Base-by-base conservation (phyloP, 1,284 basidiomycete genomes). In the Ganoderma boninense region DNA sequence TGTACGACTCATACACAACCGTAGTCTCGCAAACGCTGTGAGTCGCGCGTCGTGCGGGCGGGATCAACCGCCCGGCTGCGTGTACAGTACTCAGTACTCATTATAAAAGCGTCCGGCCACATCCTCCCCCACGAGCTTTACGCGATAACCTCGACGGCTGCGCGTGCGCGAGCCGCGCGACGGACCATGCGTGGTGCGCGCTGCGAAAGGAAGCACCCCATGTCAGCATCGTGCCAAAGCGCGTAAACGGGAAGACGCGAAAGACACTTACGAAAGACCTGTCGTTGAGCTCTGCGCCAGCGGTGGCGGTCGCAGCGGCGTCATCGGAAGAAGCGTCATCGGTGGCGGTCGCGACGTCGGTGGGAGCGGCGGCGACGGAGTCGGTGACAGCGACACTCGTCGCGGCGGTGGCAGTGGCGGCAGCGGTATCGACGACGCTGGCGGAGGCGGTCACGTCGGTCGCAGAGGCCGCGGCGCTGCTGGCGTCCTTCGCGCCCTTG, bases 141-240 rank as follows among this genome's bases (percentile, higher is more conserved):
- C 35, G 64, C 64, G 38, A 65, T n/a, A 26, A 57, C 64, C 52
- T 65, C 64, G 11, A 65, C 64, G 38, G 64, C 64, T 26, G 64
- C 52, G 26, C 49, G 32, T 20, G 35, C 59, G 38, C 20, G 38
- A 0, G 46, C 46, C 0, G 38, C 20, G 32, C 59, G 59, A 16
- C 54, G 54, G 16, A 35, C 29, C 54, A 57, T 57, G 29, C 54
- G 54, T 8, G 54, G 23, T 57, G 29, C 29, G 29, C 54, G 14
- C 54, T 57, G 54, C 14, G 54, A 20, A 57, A 57, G 10, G 11
- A 10, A 52, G 23, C 14, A 6, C 2, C 7, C 1, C 29, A 4
- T 2, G 32, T 57, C 32, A 57, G 54, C 54, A 20, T 6, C n/a
- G n/a, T n/a, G n/a, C n/a, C n/a, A n/a, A n/a, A n/a, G 11, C 0